phyloP scores from a whole-genome alignment of 352 stramenopile genomes.

The Phytophthora hibernalis region DNA sequence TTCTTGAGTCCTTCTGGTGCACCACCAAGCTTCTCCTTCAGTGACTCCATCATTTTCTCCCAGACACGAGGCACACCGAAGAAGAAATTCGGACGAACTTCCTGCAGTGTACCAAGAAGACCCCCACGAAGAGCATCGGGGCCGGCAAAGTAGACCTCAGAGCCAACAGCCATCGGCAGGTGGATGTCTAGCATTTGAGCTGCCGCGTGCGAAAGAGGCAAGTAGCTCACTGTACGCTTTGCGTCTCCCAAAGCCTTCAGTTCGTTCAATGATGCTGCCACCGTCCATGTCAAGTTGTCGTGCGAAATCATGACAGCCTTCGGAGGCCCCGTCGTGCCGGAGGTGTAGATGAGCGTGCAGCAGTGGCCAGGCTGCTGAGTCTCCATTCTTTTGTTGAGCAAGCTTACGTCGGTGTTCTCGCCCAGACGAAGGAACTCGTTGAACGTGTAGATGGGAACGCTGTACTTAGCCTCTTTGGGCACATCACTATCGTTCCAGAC shows the following conservation, averaged over 20 bases:
- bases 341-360: slow-evolving; percentile 93
- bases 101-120: slow-evolving; percentile 68
- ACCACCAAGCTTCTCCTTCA: slow-evolving; percentile 52
- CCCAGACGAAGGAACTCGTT: slow-evolving; percentile 63
- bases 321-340: slow-evolving; percentile 71
- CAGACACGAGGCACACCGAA: slow-evolving; percentile 88
- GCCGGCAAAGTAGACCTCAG: slow-evolving; percentile 76
- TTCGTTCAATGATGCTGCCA: slow-evolving; percentile 58
- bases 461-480: slow-evolving; percentile 30
- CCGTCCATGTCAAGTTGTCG: slow-evolving; percentile 80
- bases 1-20: slow-evolving; percentile 76
- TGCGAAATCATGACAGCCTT: slow-evolving; percentile 85
- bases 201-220: slow-evolving; percentile 86
- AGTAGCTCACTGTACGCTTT: slow-evolving; percentile 79
- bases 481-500: slow-evolving; percentile 62
- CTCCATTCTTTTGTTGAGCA: slow-evolving; percentile 51
- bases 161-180: slow-evolving; percentile 65
- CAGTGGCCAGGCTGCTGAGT: slow-evolving; percentile 66
- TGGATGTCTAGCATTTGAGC: slow-evolving; percentile 86
- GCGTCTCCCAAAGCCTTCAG: slow-evolving; percentile 55
- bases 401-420: slow-evolving; percentile 36
- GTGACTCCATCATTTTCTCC: slow-evolving; percentile 90
- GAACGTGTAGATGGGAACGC: slow-evolving; percentile 69
- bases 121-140: slow-evolving; percentile 75
- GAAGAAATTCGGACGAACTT: slow-evolving; percentile 77